Base-by-base conservation (phyloP, 176 grass and related monocot species). In the Pontederia crassipes region DNA sequence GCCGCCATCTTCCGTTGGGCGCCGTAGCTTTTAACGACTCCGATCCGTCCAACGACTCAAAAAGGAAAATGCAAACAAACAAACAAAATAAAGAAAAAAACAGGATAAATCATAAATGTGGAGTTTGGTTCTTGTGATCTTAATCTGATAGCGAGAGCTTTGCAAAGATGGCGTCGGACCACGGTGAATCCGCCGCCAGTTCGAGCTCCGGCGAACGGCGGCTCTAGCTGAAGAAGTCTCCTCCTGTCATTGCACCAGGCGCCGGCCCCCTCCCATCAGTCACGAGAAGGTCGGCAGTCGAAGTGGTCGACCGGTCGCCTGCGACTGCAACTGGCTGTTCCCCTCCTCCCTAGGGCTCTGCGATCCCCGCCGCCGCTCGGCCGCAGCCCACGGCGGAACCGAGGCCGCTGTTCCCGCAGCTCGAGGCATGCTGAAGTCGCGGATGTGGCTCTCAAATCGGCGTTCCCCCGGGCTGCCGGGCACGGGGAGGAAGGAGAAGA, bases 321-420 rank as follows among this genome's bases (percentile, higher is more conserved):
- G 82, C 35, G 91, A 96, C 76, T 83, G 76, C 24, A 87, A 91
- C 49, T 91, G 87, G 92, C 88, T 71, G 84, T 91, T 78, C 71
- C 81, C 92, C 0, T 97, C 92, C 35, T 84, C 88, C 72, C 80
- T 91, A 53, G 92, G 87, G 2, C 80, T 86, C 55, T 75, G 84
- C 17, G 46, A 48, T 18, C 69, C 40, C 55, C 81, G 17, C 81
- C 83, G 11, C 75, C 60, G 54, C 50, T 16, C 76, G 81, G 57
- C 61, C 72, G 52, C 11, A 9, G 32, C 12, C 52, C 29, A 69
- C 62, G 61, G 71, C 67, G 55, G 78, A 57, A 46, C 74, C 69
- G 70, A 57, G 8, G 28, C 1, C 62, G 4, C 16, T 8, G 52
- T 0, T 46, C 32, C 52, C 20, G 16, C n/a, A 40, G 16, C 32